Evolutionary conservation across 352 stramenopile species (phyloP).

Genomic region (Pythium dissimile): DNA sequence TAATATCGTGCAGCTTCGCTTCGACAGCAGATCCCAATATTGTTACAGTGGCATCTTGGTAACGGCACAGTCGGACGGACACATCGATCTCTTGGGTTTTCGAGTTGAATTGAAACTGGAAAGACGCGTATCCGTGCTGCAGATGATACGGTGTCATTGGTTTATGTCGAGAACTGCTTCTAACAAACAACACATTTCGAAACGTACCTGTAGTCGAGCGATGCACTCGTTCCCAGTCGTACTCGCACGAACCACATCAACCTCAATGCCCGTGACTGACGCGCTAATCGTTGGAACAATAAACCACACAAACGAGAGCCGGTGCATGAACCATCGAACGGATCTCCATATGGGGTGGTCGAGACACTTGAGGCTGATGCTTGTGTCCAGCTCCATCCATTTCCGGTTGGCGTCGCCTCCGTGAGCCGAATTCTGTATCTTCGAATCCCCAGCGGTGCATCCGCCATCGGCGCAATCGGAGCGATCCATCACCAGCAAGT

Average conservation of each 20-base stretch:
- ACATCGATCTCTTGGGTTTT: not conserved
- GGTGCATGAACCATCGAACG: conserved; percentile 37
- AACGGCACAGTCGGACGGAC: not conserved
- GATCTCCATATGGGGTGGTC: conserved; percentile 36
- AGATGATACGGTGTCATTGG: too few relatives aligned
- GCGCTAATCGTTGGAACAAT: conserved; percentile 36
- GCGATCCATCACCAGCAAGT: conserved; percentile 42
- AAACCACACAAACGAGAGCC: conserved; percentile 30
- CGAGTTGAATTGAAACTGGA: not conserved
- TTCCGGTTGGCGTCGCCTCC: too few relatives aligned
- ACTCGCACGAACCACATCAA: conserved; percentile 32
- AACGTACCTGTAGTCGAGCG: not conserved
- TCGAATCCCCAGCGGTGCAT: too few relatives aligned
- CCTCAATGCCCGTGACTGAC: conserved; percentile 21
- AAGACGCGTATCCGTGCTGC: not conserved
- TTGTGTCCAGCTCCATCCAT: conserved; percentile 20
- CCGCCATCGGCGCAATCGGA: too few relatives aligned
- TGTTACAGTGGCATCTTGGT: not conserved
- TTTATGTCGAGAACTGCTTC: too few relatives aligned
- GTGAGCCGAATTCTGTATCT: not conserved
- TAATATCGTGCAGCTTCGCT: not conserved
- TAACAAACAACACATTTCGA: too few relatives aligned
- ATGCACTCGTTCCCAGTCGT: not conserved
- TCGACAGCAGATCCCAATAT: not conserved
- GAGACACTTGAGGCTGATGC: conserved; percentile 27